Evolutionary conservation across 108 stramenopile genomes (phyloP).

Genomic region (Poteriospumella lacustris): DNA sequence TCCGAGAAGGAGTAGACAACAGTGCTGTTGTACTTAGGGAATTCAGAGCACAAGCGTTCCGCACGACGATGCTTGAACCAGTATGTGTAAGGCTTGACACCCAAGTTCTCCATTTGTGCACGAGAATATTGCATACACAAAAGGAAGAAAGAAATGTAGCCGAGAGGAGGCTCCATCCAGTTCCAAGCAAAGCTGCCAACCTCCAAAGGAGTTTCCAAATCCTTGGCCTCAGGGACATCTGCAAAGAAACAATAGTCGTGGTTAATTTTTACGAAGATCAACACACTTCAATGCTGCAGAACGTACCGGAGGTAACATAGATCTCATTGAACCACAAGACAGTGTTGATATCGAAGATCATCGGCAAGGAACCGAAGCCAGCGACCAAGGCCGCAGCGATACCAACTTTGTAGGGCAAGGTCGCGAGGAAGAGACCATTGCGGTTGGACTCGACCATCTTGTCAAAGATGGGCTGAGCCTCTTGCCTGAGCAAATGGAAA

Average conservation of each 20-base stretch:
- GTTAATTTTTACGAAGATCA: neutral
- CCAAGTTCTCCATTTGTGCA: slow-evolving; percentile 70
- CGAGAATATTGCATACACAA: slow-evolving; percentile 68
- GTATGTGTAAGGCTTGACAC: slow-evolving; percentile 65
- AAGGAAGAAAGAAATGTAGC: slow-evolving; percentile 66
- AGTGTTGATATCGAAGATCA: slow-evolving; percentile 64
- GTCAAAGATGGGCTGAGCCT: neutral
- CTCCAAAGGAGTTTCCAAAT: slow-evolving; percentile 72
- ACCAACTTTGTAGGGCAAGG: slow-evolving; percentile 66
- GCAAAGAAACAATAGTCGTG: neutral
- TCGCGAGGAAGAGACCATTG: slow-evolving; percentile 50
- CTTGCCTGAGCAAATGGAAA: neutral
- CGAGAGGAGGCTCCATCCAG: slow-evolving; percentile 54
- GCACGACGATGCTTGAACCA: slow-evolving; percentile 12
- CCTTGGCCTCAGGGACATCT: slow-evolving; percentile 65
- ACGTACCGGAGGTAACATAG: slow-evolving; percentile 63
- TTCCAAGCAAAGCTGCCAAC: slow-evolving; percentile 37
- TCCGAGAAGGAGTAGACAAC: neutral
- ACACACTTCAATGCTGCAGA: neutral
- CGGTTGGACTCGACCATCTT: slow-evolving; percentile 52
- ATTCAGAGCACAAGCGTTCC: neutral
- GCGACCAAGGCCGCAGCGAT: slow-evolving; percentile 52
- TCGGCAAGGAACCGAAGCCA: slow-evolving; percentile 58
- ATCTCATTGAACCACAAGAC: slow-evolving; percentile 71
- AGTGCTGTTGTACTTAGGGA: neutral